Base-by-base conservation (phyloP, 2,329 filamentous ascomycete genomes). In the Pseudogymnoascus sp. region DNA sequence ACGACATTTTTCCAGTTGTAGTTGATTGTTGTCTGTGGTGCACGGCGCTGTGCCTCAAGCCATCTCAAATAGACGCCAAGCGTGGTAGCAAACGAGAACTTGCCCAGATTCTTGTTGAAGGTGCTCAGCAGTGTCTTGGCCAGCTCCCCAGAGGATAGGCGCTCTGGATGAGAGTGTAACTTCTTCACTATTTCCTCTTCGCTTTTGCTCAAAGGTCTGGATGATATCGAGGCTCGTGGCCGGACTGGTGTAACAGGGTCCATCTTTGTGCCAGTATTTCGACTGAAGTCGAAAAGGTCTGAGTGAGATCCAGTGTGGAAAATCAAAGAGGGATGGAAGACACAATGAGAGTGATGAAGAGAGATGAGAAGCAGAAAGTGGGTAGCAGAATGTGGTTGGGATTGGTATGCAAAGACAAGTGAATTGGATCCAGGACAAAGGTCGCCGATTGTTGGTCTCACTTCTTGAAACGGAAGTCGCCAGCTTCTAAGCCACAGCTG, bases 31-130 rank as follows among this genome's bases (percentile, higher is more conserved):
- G 64, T 62, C 27, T 55, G 45, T 13, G 66, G 63, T 4, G 42
- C 15, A 7, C 45, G 40, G 10, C 67, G 67, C 25, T 71, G 68
- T 1, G 67, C 59, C 35, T 70, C 67, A 8, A 71, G 64, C 70
- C 68, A 71, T 13, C 64, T 63, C 37, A 69, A 60, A 36, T 70
- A 71, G 8, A 66, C 60, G 1, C 29, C 58, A n/a, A 69, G 42
- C 1, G 63, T 68, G 8, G 18, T 40, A 9, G 58, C 52, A 29
- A 40, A 55, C 15, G 67, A 63, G 7, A 64, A 63, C 15, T 33
- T 55, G 1, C 58, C 48, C n/a, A 70, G 29, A 27, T 42, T 61
- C 33, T 64, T 66, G n/a, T 66, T 64, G 2, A 71, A 58, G 4
- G 61, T 40, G 15, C 62, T 64, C n/a, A 70, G 60, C 4, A 66